phyloP scores from a whole-genome alignment of 1,284 basidiomycete genomes.

The Phellopilus nigrolimitatus region DNA sequence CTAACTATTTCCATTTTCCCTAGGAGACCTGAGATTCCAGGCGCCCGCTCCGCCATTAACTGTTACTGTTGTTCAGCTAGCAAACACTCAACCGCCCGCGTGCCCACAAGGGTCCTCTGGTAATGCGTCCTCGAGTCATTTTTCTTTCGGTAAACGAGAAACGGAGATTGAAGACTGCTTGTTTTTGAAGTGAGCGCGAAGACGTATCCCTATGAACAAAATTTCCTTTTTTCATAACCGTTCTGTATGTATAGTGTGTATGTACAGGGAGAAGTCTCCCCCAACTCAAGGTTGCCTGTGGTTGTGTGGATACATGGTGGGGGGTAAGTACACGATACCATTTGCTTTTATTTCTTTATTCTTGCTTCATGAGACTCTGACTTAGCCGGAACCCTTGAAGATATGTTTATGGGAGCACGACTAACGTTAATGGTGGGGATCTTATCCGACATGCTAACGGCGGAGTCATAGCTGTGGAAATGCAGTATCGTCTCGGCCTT shows the following conservation, averaged over 20 bases:
- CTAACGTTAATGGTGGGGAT: constrained; percentile 10
- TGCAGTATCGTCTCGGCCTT: constrained; percentile 21
- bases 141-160: constrained; percentile 2
- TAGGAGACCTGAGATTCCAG: constrained; percentile 33
- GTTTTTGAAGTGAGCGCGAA: constrained; percentile 27
- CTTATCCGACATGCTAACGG: constrained; percentile 14
- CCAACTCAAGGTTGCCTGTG: constrained; percentile 27
- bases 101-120: not conserved
- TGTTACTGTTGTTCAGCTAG: constrained; percentile 5
- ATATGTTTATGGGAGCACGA: constrained; percentile 14
- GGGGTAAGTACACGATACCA: constrained; percentile 22
- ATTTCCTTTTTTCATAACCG: not conserved
- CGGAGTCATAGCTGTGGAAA: constrained; percentile 19
- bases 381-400: constrained; percentile 1
- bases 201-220: not conserved
- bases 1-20: not conserved
- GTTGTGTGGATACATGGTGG: constrained; percentile 36
- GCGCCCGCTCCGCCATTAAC: constrained; percentile 30
- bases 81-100: not conserved
- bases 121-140: constrained; percentile 16
- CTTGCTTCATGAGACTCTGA: not conserved
- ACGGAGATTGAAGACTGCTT: constrained; percentile 30
- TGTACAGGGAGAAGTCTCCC: constrained; percentile 23
- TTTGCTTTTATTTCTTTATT: not conserved
- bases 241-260: constrained; percentile 25